Evolutionary conservation across 306 rosid species (phyloP).

Genomic region (Corylus heterophylla): DNA sequence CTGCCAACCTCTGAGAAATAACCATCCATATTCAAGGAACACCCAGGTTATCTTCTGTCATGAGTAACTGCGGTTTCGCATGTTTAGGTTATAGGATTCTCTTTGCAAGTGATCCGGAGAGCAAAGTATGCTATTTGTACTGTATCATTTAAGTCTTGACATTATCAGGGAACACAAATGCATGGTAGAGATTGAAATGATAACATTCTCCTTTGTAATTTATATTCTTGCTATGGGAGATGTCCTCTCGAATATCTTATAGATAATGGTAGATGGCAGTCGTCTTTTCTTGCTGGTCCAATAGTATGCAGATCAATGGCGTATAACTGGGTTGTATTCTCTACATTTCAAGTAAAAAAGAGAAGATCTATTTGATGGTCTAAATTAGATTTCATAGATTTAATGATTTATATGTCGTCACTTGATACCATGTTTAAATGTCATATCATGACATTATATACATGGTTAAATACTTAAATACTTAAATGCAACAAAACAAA

Average conservation of each 20-base stretch:
- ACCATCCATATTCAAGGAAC: not conserved
- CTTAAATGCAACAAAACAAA: too few species aligned
- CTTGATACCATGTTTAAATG: too few species aligned
- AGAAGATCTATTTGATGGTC: too few species aligned
- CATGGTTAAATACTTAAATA: too few species aligned
- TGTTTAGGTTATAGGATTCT: constrained; percentile 5
- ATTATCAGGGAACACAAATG: not conserved
- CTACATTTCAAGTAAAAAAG: too few species aligned
- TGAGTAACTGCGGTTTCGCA: constrained; percentile 1
- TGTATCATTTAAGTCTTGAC: constrained; percentile 10
- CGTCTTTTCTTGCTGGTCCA: not conserved
- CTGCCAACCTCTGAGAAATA: constrained; percentile 10
- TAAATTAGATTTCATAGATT: too few species aligned
- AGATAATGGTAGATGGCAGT: constrained; percentile 9
- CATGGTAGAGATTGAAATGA: constrained; percentile 19
- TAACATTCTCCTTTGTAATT: constrained; percentile 29
- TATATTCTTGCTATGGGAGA: constrained; percentile 23
- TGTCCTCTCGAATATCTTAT: constrained; percentile 12
- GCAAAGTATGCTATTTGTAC: constrained; percentile 29
- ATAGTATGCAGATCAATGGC: not conserved
- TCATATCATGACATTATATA: too few species aligned
- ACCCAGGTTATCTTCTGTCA: constrained; percentile 6
- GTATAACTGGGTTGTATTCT: too few species aligned
- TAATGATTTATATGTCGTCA: too few species aligned
- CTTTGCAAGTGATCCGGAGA: constrained; percentile 2